Percentiles rank a stretch among this genome's conserved stretches.
Conservation (phyloP, 768 basidiomycete genomes). For the Mycena floridula region DNA sequence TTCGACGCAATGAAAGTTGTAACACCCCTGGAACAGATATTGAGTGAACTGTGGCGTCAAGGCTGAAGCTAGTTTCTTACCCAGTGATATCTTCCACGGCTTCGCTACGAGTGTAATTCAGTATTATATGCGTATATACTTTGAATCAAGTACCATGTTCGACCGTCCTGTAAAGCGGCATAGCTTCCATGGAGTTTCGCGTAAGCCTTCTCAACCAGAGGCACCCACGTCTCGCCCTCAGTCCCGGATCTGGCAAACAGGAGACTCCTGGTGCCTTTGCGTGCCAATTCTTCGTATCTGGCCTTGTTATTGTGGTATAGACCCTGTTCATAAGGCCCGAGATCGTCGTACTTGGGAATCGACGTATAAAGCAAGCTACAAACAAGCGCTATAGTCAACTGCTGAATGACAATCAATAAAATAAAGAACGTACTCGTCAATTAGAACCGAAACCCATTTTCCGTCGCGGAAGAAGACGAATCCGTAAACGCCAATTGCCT, state of each 20-base stretch:
- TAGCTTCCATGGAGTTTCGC: conserved; percentile 48
- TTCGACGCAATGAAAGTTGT: conserved; percentile 37
- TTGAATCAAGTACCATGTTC: too few relatives aligned
- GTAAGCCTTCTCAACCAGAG: conserved; percentile 53
- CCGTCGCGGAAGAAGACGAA: conserved; percentile 52
- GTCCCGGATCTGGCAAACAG: conserved; percentile 44
- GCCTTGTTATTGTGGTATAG: conserved; percentile 48
- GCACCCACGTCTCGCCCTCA: conserved; percentile 51
- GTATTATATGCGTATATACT: conserved; percentile 11
- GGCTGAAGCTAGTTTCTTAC: conserved; percentile 22
- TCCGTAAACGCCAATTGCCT: conserved; percentile 50
- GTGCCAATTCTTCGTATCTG: conserved; percentile 34
- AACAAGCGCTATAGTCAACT: background rate
- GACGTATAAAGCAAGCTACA: conserved; percentile 41
- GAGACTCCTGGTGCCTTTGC: conserved; percentile 39
- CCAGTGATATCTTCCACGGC: conserved; percentile 55
- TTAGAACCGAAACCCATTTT: conserved; percentile 45
- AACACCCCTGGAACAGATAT: conserved; percentile 27
- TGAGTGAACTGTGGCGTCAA: background rate
- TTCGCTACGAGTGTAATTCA: conserved; percentile 43
- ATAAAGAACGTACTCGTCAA: conserved; percentile 43
- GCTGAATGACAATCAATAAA: background rate
- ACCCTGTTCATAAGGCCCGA: conserved; percentile 29
- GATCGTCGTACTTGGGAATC: conserved; percentile 48
- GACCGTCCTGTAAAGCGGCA: conserved; percentile 17